Conservation (phyloP, 106 monocot genomes). For the Iris macrosiphon region DNA sequence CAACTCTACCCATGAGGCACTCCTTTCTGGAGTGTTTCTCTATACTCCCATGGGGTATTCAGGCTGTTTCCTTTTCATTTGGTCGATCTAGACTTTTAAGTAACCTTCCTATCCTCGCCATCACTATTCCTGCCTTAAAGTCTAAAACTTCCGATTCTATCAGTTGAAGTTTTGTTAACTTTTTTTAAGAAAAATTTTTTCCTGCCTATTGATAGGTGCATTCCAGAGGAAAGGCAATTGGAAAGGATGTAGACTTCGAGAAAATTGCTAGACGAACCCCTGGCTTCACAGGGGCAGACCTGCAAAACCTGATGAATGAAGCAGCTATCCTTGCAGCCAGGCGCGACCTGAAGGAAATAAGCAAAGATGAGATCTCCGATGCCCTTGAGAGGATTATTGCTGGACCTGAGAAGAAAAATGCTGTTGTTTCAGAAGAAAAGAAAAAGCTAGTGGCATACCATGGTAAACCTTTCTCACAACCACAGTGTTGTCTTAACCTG, state of each 20-base stretch:
- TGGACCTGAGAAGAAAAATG: slow-evolving; percentile 99
- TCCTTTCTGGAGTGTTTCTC: no score
- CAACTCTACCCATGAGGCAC: no score
- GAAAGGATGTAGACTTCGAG: slow-evolving; percentile 97
- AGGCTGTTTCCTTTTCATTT: no score
- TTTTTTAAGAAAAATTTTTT: no score
- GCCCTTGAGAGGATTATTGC: slow-evolving; percentile 97
- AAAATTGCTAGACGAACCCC: slow-evolving; percentile 96
- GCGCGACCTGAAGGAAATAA: slow-evolving; percentile 94
- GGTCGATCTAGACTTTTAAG: no score
- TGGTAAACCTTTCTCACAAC: slow-evolving; percentile 15
- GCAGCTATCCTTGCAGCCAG: slow-evolving; percentile 97
- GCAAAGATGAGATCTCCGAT: slow-evolving; percentile 99
- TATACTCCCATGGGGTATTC: no score
- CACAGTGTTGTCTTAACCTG: not conserved
- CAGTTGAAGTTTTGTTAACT: no score
- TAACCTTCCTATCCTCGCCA: no score
- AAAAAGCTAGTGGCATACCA: slow-evolving; percentile 95
- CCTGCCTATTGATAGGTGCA: slow-evolving; percentile 84
- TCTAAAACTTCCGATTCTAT: no score
- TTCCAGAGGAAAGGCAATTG: slow-evolving; percentile 94
- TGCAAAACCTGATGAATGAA: slow-evolving; percentile 99
- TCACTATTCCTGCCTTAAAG: no score
- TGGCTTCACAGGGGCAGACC: slow-evolving; percentile 96
- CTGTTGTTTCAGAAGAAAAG: slow-evolving; percentile 97